These are phyloP conservation scores for Orychophragmus violaceus DNA, from an alignment of 345 rosid species.

Conservation along the genomic window DNA sequence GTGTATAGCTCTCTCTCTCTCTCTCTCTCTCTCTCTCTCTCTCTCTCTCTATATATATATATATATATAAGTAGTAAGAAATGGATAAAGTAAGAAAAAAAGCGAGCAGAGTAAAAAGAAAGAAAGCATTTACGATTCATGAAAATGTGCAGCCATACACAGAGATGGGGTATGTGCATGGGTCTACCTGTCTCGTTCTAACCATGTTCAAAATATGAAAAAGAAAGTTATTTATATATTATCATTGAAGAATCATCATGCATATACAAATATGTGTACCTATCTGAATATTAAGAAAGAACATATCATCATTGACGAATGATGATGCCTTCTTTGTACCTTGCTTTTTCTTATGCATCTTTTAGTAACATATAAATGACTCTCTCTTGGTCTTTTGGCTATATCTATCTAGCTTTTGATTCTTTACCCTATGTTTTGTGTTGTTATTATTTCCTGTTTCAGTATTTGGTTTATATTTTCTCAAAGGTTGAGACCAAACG, in stretches of 20 bases:
- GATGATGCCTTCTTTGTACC: conserved; percentile 31
- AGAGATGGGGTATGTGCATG: conserved; percentile 32
- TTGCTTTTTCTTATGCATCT: conserved; percentile 24
- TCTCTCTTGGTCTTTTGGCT: conserved; percentile 18
- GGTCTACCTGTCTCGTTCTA: conserved; percentile 31
- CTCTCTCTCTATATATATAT: background rate
- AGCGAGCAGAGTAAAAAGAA: conserved; percentile 19
- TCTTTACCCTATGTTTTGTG: background rate
- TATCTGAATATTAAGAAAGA: background rate
- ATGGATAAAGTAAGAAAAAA: conserved; percentile 29
- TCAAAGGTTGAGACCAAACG: background rate
- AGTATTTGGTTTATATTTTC: conserved; percentile 2
- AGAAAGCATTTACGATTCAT: conserved; percentile 35
- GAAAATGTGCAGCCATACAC: conserved; percentile 29
- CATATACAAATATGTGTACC: conserved; percentile 12
- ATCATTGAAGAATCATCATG: conserved; percentile 27
- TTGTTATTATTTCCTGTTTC: background rate
- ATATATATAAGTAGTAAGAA: conserved; percentile 23
- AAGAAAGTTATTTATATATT: background rate
- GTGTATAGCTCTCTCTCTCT: background rate
- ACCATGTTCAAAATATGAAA: conserved; percentile 3
- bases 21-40: background rate
- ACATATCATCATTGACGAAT: conserved; percentile 32
- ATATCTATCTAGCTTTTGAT: conserved; percentile 25
- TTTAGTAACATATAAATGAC: conserved; percentile 9